A percentile compares a stretch with the other conserved stretches of the same genome.
Evolutionary conservation across 1,284 basidiomycete species (phyloP).

Genomic region (Pholiota adiposa): DNA sequence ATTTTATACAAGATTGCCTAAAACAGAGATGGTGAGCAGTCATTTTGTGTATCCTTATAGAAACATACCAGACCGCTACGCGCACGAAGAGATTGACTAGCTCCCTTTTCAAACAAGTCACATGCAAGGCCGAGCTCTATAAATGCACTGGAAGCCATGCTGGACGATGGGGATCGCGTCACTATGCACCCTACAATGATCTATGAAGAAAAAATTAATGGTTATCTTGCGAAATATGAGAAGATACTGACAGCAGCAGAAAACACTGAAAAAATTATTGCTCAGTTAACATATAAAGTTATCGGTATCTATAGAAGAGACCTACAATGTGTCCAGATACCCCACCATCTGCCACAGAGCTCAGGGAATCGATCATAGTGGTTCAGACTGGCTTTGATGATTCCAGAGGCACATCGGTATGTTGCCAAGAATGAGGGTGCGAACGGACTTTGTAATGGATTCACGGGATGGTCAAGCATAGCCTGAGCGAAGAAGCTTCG

Average conservation of each 20-base stretch:
- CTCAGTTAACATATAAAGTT: too few species aligned
- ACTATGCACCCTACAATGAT: constrained; percentile 62
- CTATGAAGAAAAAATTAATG: constrained; percentile 30
- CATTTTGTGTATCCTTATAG: not conserved
- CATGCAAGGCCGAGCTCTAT: constrained; percentile 59
- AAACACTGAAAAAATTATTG: constrained; percentile 39
- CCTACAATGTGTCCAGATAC: constrained; percentile 55
- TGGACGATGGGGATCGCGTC: constrained; percentile 57
- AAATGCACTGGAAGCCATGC: constrained; percentile 60
- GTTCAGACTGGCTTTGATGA: constrained; percentile 53
- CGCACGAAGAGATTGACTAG: constrained; percentile 49
- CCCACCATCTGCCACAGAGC: constrained; percentile 57
- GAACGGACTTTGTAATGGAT: constrained; percentile 64
- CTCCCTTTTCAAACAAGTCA: constrained; percentile 57
- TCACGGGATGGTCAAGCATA: constrained; percentile 61
- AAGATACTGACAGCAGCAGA: constrained; percentile 52
- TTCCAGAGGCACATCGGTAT: constrained; percentile 63
- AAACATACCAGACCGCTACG: constrained; percentile 51
- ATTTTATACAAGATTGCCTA: constrained; percentile 53
- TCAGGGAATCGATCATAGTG: constrained; percentile 58
- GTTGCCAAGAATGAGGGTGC: constrained; percentile 68
- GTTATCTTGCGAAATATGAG: not conserved
- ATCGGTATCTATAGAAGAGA: too few species aligned
- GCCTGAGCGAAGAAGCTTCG: constrained; percentile 67
- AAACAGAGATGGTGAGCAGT: not conserved